Evolutionary conservation across 1,284 basidiomycete species (phyloP).

Genomic region (Pseudozyma thailandica): DNA sequence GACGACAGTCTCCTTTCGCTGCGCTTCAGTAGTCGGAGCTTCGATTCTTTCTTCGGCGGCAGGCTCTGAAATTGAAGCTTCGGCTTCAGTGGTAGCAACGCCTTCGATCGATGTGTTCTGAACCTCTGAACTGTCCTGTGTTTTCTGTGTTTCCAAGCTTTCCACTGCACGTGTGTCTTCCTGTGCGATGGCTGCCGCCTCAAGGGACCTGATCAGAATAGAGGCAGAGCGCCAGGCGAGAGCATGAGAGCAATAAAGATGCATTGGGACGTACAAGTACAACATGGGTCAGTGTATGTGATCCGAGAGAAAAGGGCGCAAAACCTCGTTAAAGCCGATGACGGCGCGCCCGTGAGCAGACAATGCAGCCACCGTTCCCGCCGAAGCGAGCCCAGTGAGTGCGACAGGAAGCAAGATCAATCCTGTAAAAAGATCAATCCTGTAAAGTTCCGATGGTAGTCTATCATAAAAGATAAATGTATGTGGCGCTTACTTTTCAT

Average conservation of each 20-base stretch:
- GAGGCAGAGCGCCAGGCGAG: background rate
- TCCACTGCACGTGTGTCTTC: background rate
- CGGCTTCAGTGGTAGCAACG: no score
- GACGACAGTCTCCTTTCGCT: background rate
- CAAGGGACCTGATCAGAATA: background rate
- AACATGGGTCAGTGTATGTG: conserved; percentile 14
- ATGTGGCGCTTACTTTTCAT: conserved; percentile 29
- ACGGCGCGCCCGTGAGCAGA: no score
- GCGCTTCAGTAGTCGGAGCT: no score
- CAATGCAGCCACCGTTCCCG: no score
- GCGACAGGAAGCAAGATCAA: no score
- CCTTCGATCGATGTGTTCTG: no score
- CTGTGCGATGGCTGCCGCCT: no score
- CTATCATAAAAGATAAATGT: background rate
- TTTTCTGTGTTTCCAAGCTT: background rate
- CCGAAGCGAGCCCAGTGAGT: no score
- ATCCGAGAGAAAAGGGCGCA: background rate
- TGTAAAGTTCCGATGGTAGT: background rate
- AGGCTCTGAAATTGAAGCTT: no score
- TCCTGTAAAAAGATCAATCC: background rate
- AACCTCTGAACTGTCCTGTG: no score
- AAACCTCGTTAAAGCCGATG: no score
- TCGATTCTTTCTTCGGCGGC: no score
- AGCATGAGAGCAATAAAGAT: background rate
- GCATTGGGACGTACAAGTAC: conserved; percentile 19